phyloP scores from a whole-genome alignment of 2,329 filamentous ascomycete genomes.

The Mycogone perniciosa region DNA sequence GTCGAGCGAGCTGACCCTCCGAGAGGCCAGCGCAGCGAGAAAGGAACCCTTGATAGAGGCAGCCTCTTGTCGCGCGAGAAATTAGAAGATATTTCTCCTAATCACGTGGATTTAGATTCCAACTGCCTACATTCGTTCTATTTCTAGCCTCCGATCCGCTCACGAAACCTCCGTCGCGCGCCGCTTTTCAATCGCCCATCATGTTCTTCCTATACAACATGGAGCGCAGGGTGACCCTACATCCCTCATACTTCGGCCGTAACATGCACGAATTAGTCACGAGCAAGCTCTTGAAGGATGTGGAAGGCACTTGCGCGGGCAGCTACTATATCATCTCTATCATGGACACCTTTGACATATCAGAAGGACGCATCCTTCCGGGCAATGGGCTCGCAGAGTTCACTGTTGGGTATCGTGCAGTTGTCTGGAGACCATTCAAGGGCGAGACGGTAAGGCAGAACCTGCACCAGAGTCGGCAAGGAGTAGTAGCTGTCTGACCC shows the following conservation, averaged over 20 bases:
- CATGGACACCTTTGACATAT: conserved; percentile 93
- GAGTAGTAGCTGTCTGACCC: conserved; percentile 23
- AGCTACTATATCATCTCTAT: conserved; percentile 98
- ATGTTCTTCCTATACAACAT: conserved; percentile 99
- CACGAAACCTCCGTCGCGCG: background rate
- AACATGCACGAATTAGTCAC: conserved; percentile 90
- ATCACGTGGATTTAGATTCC: background rate
- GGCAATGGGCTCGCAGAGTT: conserved; percentile 91
- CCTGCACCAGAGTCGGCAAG: conserved; percentile 12
- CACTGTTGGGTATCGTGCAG: conserved; percentile 87
- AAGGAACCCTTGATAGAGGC: background rate
- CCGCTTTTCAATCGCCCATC: conserved; percentile 21
- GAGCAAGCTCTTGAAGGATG: conserved; percentile 81
- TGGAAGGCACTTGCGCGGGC: conserved; percentile 91
- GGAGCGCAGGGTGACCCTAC: conserved; percentile 88
- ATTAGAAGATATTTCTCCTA: background rate
- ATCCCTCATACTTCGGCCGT: conserved; percentile 93
- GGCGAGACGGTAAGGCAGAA: conserved; percentile 76
- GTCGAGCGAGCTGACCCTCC: background rate
- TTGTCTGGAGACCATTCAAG: conserved; percentile 97
- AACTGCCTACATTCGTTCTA: background rate
- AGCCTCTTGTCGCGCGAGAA: background rate
- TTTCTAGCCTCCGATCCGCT: background rate
- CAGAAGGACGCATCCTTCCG: conserved; percentile 84
- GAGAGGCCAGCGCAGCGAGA: background rate